Evolutionary conservation across 164 flowering plant species (phyloP).

Genomic region (Protea cynaroides): DNA sequence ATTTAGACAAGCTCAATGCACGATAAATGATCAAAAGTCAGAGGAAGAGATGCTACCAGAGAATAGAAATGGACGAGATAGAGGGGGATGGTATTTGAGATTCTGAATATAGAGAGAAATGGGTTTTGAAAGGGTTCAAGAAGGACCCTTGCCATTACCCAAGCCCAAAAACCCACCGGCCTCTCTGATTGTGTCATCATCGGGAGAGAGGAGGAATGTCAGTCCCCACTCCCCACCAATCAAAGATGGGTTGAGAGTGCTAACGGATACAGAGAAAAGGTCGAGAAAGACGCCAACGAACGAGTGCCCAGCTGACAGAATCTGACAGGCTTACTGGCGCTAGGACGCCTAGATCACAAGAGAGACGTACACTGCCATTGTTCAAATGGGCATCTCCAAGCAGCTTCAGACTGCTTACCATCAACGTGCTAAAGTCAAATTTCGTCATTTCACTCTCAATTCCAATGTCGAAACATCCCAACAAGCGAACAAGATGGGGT

Average conservation of each 20-base stretch:
- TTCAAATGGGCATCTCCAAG: slow-evolving; percentile 80
- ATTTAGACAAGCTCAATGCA: slow-evolving; percentile 4
- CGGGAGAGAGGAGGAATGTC: slow-evolving; percentile 64
- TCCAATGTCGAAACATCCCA: slow-evolving; percentile 8
- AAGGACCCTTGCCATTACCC: slow-evolving; percentile 13
- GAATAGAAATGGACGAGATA: too few species aligned
- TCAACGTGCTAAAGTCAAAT: slow-evolving; percentile 66
- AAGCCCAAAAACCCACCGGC: slow-evolving; percentile 70
- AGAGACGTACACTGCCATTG: slow-evolving; percentile 59
- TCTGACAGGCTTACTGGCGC: slow-evolving; percentile 52
- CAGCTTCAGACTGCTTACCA: slow-evolving; percentile 56
- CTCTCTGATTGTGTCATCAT: slow-evolving; percentile 50
- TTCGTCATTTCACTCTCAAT: slow-evolving; percentile 22
- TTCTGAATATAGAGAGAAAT: slow-evolving; percentile 61
- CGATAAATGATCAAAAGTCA: too few species aligned
- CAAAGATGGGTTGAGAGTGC: slow-evolving; percentile 73
- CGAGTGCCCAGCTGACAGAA: slow-evolving; percentile 41
- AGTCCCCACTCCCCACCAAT: slow-evolving; percentile 85
- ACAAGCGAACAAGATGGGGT: too few species aligned
- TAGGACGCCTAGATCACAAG: slow-evolving; percentile 81
- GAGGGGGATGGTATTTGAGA: too few species aligned
- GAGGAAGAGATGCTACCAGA: too few species aligned
- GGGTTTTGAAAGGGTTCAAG: too few species aligned
- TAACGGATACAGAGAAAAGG: slow-evolving; percentile 75
- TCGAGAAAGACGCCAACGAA: slow-evolving; percentile 50